Evolutionary conservation across 768 basidiomycete genomes (phyloP), one percentile per base, ranked within the genome.

Genomic region (Rossbeevera mucosa): DNA sequence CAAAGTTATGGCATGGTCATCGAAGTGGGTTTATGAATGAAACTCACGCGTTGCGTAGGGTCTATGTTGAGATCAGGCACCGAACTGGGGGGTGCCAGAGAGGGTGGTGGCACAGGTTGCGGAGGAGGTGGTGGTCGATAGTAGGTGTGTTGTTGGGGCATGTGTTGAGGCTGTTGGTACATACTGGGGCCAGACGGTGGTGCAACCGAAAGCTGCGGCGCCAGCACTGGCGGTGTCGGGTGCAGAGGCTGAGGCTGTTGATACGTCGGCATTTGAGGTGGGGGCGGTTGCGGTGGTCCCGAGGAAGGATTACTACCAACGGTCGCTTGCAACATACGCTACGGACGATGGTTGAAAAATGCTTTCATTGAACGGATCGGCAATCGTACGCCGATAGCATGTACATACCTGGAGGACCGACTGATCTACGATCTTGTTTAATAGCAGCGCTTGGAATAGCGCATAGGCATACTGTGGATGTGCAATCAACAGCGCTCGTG

Each of bases 391-490:
- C 57, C 62, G 54, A 7, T 8, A 18, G 24, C n/a, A 31, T 42
- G 26, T n/a, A 52, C 56, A 30, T 77, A 58, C 91, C 86, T 90
- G 82, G 3, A 99, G 76, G 44, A 96, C 83, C 5, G 82, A 80
- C 3, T 89, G 80, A 58, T 97, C 94, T 36, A 98, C 90, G 16
- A 98, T 91, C 62, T 94, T 91, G 78, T 94, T 91, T 44, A 97
- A 72, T 8, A 98, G 74, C 57, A 99, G 80, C 0, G 91, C 88
- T 71, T 97, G 94, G 76, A 98, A 96, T 13, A 98, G 78, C 4
- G 96, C 96, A 67, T 97, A 98, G 2, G 93, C 88, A 5, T 96
- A 79, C 71, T 98, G 95, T 16, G 96, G 96, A 61, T 97, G 87
- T 16, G 83, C 77, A 22, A 82, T 74, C 41, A 99, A 79, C 33